phyloP scores from a whole-genome alignment of 2,329 filamentous ascomycete species.

The Teratosphaeria gauchensis region DNA sequence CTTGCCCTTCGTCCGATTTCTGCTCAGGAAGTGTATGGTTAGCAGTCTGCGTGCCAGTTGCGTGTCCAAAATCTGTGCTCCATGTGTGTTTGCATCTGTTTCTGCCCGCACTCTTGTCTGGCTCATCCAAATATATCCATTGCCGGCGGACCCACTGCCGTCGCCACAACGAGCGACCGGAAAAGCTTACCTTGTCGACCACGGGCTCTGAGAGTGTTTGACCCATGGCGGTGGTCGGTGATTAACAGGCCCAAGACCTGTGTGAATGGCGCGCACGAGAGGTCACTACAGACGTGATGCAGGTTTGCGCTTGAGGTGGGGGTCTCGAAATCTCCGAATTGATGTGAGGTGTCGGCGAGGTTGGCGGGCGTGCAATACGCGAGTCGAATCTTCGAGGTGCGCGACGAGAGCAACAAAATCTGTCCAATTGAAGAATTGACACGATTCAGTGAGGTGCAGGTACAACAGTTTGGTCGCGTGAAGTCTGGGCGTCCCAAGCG shows the following conservation, averaged over 20 bases:
- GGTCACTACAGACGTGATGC: not conserved
- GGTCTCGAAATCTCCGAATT: not conserved
- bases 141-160: not conserved
- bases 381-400: not conserved
- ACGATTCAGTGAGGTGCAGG: not conserved
- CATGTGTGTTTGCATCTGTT: not conserved
- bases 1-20: conserved; percentile 81
- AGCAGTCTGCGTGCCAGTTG: conserved; percentile 1
- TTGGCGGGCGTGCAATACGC: not conserved
- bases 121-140: not conserved
- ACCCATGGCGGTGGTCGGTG: conserved; percentile 58
- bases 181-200: conserved; percentile 80
- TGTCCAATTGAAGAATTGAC: not conserved
- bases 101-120: not conserved
- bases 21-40: conserved; percentile 29
- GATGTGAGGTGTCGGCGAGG: not conserved
- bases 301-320: not conserved
- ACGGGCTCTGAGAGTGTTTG: conserved; percentile 99
- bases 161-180: not conserved
- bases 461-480: not conserved
- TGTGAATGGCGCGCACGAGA: not conserved
- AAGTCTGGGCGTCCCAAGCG: not conserved
- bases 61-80: not conserved
- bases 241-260: not conserved
- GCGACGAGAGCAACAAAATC: not conserved